These are phyloP conservation scores for Plasmopara viticola DNA, from an alignment of 352 stramenopile genomes.

Conservation along the genomic window DNA sequence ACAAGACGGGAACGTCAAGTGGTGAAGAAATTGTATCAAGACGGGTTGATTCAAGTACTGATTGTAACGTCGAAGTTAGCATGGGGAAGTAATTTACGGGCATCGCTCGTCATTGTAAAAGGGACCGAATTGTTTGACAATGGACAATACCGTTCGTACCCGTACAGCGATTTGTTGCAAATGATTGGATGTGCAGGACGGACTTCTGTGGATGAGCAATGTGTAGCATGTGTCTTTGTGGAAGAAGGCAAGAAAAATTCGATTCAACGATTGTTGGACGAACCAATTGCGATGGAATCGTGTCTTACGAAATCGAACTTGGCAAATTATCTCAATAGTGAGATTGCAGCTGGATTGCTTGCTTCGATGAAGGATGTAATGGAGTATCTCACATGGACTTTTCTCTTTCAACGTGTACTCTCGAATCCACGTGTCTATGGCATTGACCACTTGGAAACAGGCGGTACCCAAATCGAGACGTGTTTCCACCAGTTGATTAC, in stretches of 20 bases:
- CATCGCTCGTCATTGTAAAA: conserved; percentile 98
- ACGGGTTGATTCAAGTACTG: conserved; percentile 95
- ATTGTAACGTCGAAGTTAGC: conserved; percentile 91
- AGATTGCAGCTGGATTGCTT: conserved; percentile 92
- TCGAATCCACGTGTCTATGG: conserved; percentile 97
- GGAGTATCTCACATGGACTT: conserved; percentile 96
- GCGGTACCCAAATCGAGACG: conserved; percentile 16
- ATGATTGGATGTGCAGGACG: conserved; percentile 98
- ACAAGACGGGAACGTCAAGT: conserved; percentile 86
- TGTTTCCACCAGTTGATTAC: conserved; percentile 86
- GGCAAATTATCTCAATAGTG: conserved; percentile 94
- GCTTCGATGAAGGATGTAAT: conserved; percentile 84
- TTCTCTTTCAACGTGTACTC: conserved; percentile 93
- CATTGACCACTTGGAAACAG: conserved; percentile 16
- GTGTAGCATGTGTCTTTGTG: conserved; percentile 95
- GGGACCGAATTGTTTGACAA: conserved; percentile 96
- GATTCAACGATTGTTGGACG: conserved; percentile 97
- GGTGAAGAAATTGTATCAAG: conserved; percentile 96
- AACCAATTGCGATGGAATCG: conserved; percentile 96
- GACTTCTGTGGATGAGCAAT: conserved; percentile 93
- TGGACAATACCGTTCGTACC: conserved; percentile 96
- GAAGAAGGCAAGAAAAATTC: conserved; percentile 98
- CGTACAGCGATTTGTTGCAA: conserved; percentile 97
- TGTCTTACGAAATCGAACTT: conserved; percentile 84
- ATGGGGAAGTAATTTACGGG: conserved; percentile 96